phyloP scores from a whole-genome alignment of 139 green algal genomes.

The Mychonastes homosphaera region DNA sequence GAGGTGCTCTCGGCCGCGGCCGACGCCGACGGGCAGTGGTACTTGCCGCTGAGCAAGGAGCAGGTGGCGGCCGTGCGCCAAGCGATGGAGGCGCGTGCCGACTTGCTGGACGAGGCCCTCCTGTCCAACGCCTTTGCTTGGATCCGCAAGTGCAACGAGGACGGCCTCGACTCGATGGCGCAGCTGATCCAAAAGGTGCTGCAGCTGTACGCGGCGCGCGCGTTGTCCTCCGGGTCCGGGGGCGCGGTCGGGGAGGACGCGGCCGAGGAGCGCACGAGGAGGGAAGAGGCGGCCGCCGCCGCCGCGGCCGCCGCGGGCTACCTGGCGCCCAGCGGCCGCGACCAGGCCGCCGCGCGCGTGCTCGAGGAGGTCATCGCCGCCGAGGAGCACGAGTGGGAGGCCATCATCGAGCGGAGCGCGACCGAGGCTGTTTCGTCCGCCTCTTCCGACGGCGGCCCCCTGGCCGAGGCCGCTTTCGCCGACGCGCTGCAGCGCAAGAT shows the following conservation, averaged over 20 bases:
- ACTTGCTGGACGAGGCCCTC: slow-evolving; percentile 63
- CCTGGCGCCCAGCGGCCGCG: too few species aligned
- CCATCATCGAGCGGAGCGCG: slow-evolving; percentile 19
- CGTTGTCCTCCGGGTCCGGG: too few species aligned
- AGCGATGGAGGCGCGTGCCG: slow-evolving; percentile 17
- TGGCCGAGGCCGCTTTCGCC: slow-evolving; percentile 51
- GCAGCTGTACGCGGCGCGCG: slow-evolving; percentile 71
- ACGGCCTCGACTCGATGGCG: slow-evolving; percentile 69
- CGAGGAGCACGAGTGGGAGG: slow-evolving; percentile 52
- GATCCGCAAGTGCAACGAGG: slow-evolving; percentile 74
- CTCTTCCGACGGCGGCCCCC: slow-evolving; percentile 51
- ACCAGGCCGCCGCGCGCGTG: slow-evolving; percentile 1
- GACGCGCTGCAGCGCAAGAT: slow-evolving; percentile 73
- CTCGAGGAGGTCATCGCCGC: slow-evolving; percentile 42
- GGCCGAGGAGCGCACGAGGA: too few species aligned
- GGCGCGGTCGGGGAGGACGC: too few species aligned
- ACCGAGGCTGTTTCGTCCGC: slow-evolving; percentile 33
- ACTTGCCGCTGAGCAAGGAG: slow-evolving; percentile 52
- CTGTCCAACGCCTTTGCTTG: slow-evolving; percentile 80
- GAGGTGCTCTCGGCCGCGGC: slow-evolving; percentile 66
- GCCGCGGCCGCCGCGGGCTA: too few species aligned
- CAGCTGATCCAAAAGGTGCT: slow-evolving; percentile 73
- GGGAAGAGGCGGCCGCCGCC: too few species aligned
- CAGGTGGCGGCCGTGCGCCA: slow-evolving; percentile 23
- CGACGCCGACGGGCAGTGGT: slow-evolving; percentile 74